A percentile compares a stretch with the other conserved stretches of the same genome.
These are phyloP conservation scores for Vitis hybrid DNA, from an alignment of 177 flowering plant species.

Conservation along the genomic window DNA sequence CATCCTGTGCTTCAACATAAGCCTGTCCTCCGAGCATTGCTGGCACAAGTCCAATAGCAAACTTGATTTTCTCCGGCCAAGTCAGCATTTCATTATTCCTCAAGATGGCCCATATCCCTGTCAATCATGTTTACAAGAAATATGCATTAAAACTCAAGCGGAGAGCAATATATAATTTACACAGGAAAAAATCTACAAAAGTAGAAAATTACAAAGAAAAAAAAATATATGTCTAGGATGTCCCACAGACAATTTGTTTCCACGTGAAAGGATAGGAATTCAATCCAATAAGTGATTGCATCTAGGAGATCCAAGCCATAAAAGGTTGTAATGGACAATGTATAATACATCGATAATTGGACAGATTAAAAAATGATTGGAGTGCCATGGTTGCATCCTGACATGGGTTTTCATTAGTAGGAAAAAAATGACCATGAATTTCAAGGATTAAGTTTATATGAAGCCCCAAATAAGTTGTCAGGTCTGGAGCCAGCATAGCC, in stretches of 20 bases:
- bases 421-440: too few species aligned
- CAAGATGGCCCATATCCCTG: constrained; percentile 80
- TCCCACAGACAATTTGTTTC: neutral
- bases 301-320: too few species aligned
- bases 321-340: too few species aligned
- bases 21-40: constrained; percentile 78
- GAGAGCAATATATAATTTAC: neutral
- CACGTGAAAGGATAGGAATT: neutral
- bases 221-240: neutral
- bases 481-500: neutral
- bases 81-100: constrained; percentile 82
- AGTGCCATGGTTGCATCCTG: too few species aligned
- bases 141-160: neutral
- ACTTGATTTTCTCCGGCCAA: constrained; percentile 74
- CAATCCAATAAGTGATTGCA: too few species aligned
- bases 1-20: constrained; percentile 86
- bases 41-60: constrained; percentile 79
- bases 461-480: too few species aligned
- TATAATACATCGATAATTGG: too few species aligned
- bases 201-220: too few species aligned
- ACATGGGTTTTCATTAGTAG: too few species aligned
- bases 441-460: too few species aligned
- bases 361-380: too few species aligned
- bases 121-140: constrained; percentile 9
- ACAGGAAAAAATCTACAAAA: too few species aligned